Evolutionary conservation across 371 early-diverging fungal genomes (phyloP).

Genomic region (Sporodiniella umbellata): DNA sequence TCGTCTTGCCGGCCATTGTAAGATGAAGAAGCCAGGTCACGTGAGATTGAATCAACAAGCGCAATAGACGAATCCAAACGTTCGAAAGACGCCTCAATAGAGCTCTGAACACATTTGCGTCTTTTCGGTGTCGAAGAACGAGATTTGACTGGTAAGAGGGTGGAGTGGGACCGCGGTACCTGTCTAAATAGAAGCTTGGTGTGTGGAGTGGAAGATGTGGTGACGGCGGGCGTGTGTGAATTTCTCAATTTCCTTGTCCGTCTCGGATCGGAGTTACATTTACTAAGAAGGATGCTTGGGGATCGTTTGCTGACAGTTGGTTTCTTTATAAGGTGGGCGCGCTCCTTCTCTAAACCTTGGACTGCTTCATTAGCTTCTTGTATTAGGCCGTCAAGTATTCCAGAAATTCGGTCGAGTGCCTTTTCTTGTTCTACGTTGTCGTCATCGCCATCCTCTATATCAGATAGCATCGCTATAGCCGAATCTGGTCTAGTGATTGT

Average conservation of each 20-base stretch:
- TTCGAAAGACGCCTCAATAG: slow-evolving; percentile 37
- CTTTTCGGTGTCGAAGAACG: neutral
- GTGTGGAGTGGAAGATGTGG: too few relatives aligned
- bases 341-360: slow-evolving; percentile 28
- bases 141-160: slow-evolving; percentile 7
- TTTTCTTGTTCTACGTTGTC: slow-evolving; percentile 24
- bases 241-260: slow-evolving; percentile 12
- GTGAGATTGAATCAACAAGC: slow-evolving; percentile 43
- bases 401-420: slow-evolving; percentile 42
- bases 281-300: slow-evolving; percentile 6
- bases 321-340: slow-evolving; percentile 15
- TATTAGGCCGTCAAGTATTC: slow-evolving; percentile 34
- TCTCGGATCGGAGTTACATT: neutral
- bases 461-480: slow-evolving; percentile 31
- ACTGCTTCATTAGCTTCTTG: slow-evolving; percentile 50
- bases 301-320: neutral
- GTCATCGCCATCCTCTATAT: slow-evolving; percentile 21
- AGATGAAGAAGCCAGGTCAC: slow-evolving; percentile 30
- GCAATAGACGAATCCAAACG: slow-evolving; percentile 43
- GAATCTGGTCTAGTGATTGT: slow-evolving; percentile 44
- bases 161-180: slow-evolving; percentile 12
- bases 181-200: slow-evolving; percentile 11
- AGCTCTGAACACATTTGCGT: slow-evolving; percentile 5
- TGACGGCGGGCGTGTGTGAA: slow-evolving; percentile 4
- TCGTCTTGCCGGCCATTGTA: slow-evolving; percentile 4